Base-by-base conservation (phyloP, 352 stramenopile genomes). In the Pythium monospermum region DNA sequence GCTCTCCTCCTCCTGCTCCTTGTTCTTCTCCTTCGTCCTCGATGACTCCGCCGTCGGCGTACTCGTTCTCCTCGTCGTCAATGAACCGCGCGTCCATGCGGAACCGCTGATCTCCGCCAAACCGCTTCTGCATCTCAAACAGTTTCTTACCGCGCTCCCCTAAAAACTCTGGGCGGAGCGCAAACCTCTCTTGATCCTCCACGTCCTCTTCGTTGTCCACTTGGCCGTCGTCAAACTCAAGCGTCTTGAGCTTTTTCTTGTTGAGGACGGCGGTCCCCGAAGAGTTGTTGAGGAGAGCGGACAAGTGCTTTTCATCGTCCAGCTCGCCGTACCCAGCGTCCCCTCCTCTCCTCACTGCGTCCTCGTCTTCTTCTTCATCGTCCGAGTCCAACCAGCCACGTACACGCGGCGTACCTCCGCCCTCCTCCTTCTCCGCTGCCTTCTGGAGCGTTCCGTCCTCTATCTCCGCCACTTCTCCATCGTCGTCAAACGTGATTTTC, bases 51-150 rank as follows among this genome's bases (percentile, higher is more conserved):
- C 66, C 69, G 30, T 35, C 30, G 10, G 15, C 36, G 31, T 67
- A 87, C 41, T 86, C 77, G 21, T 87, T 75, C 30, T 76, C 69
- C 8, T 83, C 68, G 25, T 79, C 62, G 28, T 87, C 79, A 32
- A 88, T 70, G 61, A 91, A 91, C 3, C 80, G 77, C 18, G 73
- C 74, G 50, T 91, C 80, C 44, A 91, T 64, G 32, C 76, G 75
- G 63, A 91, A 91, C 40, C 80, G 80, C 60, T 84, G 66, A 52
- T 91, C 80, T 15, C 80, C 77, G 36, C 73, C 72, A 46, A 88
- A 91, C 2, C 76, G 74, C 50, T 89, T 91, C 47, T 91, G 80
- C 66, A 91, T 67, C 59, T 91, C 80, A 53, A 91, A 91, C 32
- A 91, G 49, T 52, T 83, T 76, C 50, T 83, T 83, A 50, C 80